Evolutionary conservation across 176 grass and related monocot species (phyloP), one percentile per base, ranked within the genome.

Genomic region (Raddia distichophylla): DNA sequence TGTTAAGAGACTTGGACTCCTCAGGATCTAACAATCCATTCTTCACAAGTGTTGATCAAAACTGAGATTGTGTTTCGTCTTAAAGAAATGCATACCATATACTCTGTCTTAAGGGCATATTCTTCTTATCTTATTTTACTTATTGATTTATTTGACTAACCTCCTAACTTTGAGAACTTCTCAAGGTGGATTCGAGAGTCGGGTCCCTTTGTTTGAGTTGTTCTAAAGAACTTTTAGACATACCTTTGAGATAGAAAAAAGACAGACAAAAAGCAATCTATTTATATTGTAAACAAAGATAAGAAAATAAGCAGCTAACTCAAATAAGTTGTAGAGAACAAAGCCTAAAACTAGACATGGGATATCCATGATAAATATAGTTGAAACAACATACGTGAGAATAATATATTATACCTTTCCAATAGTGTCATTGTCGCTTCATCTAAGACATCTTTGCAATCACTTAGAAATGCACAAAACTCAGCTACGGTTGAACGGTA

Each of bases 401-500:
- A 65, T 45, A 63, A 65, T 46, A 74, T 16, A 64, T 19, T 35
- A 51, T 83, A 95, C 95, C 95, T 98, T 85, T 98, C 95, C 64
- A 95, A 65, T 8, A 98, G 82, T 79, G 68, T 92, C 92, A 98
- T 98, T 50, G 95, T 98, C 60, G 92, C 86, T 84, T 98, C 95
- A 93, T 98, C 95, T 73, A 98, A 79, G 44, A 98, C 92, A 73
- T 98, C 92, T 86, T 98, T 98, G 75, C 87, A 91, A 78, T 95
- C 95, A 87, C 95, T 95, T 79, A 98, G 92, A 86, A 98, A 98
- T 4, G 90, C 92, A 72, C 90, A 88, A 16, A 98, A 93, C 82
- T 98, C 95, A 78, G 84, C 85, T 79, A 98, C 75, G 76, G 95
- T 86, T 48, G 86, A 95, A 62, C 73, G 74, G 59, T 95, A 98